A percentile compares a stretch with the other conserved stretches of the same genome.
Evolutionary conservation across 106 monocot genomes (phyloP).

Genomic region (Acanthochlamys bracteata): DNA sequence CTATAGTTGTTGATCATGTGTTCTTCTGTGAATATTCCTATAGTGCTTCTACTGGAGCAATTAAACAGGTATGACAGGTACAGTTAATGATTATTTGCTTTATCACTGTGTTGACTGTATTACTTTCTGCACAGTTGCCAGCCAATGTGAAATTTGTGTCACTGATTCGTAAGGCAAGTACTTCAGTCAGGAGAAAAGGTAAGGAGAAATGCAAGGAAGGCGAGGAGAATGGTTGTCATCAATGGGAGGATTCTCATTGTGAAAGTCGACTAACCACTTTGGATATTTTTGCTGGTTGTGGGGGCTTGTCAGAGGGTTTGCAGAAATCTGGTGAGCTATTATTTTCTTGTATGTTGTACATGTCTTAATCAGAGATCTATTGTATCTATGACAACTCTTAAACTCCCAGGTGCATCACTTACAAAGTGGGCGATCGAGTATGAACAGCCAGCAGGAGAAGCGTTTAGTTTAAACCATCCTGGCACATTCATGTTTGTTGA

Average conservation of each 20-base stretch:
- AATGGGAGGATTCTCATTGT: constrained; percentile 23
- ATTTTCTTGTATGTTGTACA: no score
- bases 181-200: constrained; percentile 58
- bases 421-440: constrained; percentile 99
- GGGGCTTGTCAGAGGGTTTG: constrained; percentile 91
- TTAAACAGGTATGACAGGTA: constrained; percentile 66
- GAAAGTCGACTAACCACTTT: constrained; percentile 70
- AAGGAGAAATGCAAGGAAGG: constrained; percentile 66
- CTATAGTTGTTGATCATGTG: constrained; percentile 55
- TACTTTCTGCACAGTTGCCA: constrained; percentile 47
- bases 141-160: constrained; percentile 48
- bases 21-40: constrained; percentile 89
- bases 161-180: constrained; percentile 10
- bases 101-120: constrained; percentile 2
- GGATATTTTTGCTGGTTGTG: constrained; percentile 99
- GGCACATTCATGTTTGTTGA: constrained; percentile 67
- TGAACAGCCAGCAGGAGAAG: constrained; percentile 94
- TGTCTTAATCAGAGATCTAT: no score
- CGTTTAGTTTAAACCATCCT: constrained; percentile 81
- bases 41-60: constrained; percentile 50
- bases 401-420: constrained; percentile 51
- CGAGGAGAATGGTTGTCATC: constrained; percentile 19
- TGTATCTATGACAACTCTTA: not conserved
- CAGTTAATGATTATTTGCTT: not conserved
- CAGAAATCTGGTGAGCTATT: constrained; percentile 63